Conservation (phyloP, 352 stramenopile species). For the Phytophthora sp. region DNA sequence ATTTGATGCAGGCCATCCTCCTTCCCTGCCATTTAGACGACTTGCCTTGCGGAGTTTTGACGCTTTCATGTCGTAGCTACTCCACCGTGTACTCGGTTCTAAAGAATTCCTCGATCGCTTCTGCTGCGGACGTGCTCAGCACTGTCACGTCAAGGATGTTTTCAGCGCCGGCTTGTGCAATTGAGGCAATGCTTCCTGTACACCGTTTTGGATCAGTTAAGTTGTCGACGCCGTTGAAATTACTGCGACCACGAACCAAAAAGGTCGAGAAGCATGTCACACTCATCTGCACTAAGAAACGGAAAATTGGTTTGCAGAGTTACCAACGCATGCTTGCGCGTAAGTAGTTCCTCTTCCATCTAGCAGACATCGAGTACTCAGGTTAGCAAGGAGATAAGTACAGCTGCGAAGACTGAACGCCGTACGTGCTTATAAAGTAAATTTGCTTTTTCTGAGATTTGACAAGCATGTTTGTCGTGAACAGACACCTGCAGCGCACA, state of each 20-base stretch:
- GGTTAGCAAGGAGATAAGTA: not conserved
- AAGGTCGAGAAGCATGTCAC: slow-evolving; percentile 80
- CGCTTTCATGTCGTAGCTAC: too few relatives aligned
- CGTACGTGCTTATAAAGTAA: slow-evolving; percentile 49
- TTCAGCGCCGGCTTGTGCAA: slow-evolving; percentile 52
- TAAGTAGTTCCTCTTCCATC: slow-evolving; percentile 58
- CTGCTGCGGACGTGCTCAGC: slow-evolving; percentile 56
- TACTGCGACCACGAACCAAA: slow-evolving; percentile 61
- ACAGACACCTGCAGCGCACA: slow-evolving; percentile 51
- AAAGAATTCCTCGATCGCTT: slow-evolving; percentile 80
- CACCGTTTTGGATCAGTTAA: too few relatives aligned
- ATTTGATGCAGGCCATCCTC: too few relatives aligned
- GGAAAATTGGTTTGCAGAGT: slow-evolving; percentile 59
- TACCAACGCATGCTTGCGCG: slow-evolving; percentile 48
- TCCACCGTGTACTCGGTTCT: slow-evolving; percentile 69
- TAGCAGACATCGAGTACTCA: slow-evolving; percentile 17
- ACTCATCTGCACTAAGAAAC: slow-evolving; percentile 66
- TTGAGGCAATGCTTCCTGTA: slow-evolving; percentile 54
- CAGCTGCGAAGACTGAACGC: not conserved
- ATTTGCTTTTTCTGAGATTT: slow-evolving; percentile 52
- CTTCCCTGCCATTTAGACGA: too few relatives aligned
- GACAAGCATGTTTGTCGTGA: slow-evolving; percentile 58
- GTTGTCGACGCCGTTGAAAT: too few relatives aligned
- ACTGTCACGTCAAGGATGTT: slow-evolving; percentile 73
- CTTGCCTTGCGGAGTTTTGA: too few relatives aligned